Evolutionary conservation across 345 rosid genomes (phyloP).

Genomic region (Ceriops zippeliana): DNA sequence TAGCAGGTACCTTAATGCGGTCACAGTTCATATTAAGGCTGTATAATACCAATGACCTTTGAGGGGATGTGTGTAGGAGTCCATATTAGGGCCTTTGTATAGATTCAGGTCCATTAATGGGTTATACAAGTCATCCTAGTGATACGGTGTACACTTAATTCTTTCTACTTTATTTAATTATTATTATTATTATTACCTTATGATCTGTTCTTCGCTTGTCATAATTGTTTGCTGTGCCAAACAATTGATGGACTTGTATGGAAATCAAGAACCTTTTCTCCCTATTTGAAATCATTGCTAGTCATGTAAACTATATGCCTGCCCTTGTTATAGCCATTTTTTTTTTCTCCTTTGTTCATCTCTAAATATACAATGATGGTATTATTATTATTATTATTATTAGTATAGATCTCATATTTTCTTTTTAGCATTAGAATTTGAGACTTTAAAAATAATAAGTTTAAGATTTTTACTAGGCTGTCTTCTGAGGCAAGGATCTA

Average conservation of each 20-base stretch:
- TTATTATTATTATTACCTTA: not conserved
- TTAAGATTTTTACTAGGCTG: not conserved
- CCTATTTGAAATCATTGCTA: too few relatives aligned
- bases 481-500: too few relatives aligned
- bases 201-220: not conserved
- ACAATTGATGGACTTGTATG: not conserved
- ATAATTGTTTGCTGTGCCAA: too few relatives aligned
- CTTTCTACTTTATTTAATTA: not conserved
- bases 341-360: not conserved
- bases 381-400: not conserved
- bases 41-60: not conserved
- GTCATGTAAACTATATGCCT: too few relatives aligned
- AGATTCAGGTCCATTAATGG: constrained; percentile 2
- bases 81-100: constrained; percentile 10
- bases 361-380: not conserved
- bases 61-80: not conserved
- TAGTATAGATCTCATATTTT: not conserved
- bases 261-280: not conserved
- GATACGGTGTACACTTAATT: not conserved
- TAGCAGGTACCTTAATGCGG: not conserved
- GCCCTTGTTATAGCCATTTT: too few relatives aligned
- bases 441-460: not conserved
- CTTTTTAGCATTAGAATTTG: not conserved
- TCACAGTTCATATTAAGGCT: not conserved
- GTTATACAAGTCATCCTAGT: not conserved